These are phyloP conservation scores for Pseudogymnoascus verrucosus DNA, from an alignment of 2,329 filamentous ascomycete genomes.

Conservation along the genomic window DNA sequence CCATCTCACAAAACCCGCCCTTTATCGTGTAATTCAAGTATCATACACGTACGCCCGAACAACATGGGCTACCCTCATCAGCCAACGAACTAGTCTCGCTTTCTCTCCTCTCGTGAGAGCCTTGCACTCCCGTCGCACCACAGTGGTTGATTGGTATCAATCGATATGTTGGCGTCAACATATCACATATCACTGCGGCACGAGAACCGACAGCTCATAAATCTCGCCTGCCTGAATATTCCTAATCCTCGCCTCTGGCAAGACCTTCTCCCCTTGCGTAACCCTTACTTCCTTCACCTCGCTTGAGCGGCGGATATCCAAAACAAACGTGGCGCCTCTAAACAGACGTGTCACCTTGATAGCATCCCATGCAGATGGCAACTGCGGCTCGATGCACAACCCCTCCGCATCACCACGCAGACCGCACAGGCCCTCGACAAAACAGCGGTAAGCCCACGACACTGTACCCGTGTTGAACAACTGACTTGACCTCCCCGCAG, in stretches of 20 bases:
- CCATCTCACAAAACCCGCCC: neutral
- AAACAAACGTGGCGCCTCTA: conserved; percentile 40
- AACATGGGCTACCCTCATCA: neutral
- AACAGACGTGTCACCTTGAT: conserved; percentile 42
- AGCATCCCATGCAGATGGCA: conserved; percentile 42
- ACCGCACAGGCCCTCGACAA: conserved; percentile 48
- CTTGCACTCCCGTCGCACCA: neutral
- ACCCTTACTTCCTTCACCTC: conserved; percentile 36
- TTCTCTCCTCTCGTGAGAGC: too few relatives aligned
- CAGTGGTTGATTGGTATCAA: too few relatives aligned
- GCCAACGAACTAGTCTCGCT: neutral
- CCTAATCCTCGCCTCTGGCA: conserved; percentile 36
- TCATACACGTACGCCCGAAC: neutral
- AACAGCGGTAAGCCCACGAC: conserved; percentile 47
- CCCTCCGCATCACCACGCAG: conserved; percentile 42
- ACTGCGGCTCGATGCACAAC: conserved; percentile 39
- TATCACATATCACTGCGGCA: conserved; percentile 18
- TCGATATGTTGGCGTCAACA: too few relatives aligned
- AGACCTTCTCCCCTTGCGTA: conserved; percentile 28
- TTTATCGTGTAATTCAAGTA: neutral
- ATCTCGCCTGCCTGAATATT: conserved; percentile 35
- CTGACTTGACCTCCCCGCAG: conserved; percentile 47
- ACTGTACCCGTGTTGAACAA: conserved; percentile 52
- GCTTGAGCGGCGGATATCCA: conserved; percentile 33
- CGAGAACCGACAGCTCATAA: conserved; percentile 37